Evolutionary conservation across 176 grass and related monocot genomes (phyloP), one percentile per base, ranked within the genome.

Genomic region (Oryza glaberrima): DNA sequence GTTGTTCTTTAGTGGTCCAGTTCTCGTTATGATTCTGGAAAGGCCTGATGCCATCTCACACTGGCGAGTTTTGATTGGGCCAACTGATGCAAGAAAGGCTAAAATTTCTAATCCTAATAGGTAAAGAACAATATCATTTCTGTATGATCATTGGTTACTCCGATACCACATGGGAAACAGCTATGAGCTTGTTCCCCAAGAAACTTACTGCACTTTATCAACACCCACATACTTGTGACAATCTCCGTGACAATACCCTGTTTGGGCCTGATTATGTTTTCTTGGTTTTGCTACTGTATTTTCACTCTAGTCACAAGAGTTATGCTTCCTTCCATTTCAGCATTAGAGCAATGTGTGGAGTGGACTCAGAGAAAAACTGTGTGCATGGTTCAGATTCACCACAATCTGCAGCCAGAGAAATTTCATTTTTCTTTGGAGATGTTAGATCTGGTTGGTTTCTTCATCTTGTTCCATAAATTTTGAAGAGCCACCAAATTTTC

Each of bases 351-450:
- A 90, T 98, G 87, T 98, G 91, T 17, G 91, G 93, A 5, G 17
- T 90, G 63, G 89, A 91, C 83, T 90, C 82, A 0, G 85, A 92
- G 85, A 92, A 88, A 67, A 98, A 98, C 74, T 98, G 96, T 54
- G 96, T 98, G 22, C 96, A 98, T 86, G 96, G 96, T 80, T 95
- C 96, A 17, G 95, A 98, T 90, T 98, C 96, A 63, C 80, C 3
- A 7, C 65, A 88, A 87, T 95, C 96, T 81, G 93, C 93, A 81
- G 85, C 44, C 26, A 80, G 85, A 83, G 93, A 98, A 83, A 98
- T 98, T 85, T 90, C 77, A 75, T 95, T 95, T 78, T 98, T 98
- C 87, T 98, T 98, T 34, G 77, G 87, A 83, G 85, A 89, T 45
- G 61, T 79, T 69, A 40, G 46, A 82, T 79, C 90, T 82, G 93